Base-by-base conservation (phyloP, 305 asterid species). In the Fraxinus ornus region DNA sequence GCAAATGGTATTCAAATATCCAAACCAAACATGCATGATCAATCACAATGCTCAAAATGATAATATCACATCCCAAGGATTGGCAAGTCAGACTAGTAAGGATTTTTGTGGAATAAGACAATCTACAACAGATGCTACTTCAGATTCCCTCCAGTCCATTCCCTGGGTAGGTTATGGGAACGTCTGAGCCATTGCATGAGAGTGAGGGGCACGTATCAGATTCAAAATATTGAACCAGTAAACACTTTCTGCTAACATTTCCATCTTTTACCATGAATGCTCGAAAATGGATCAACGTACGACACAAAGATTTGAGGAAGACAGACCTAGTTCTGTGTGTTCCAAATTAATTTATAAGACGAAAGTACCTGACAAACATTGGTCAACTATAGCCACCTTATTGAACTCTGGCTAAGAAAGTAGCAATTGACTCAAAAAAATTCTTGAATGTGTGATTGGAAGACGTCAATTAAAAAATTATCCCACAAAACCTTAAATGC, bases 171-270 rank as follows among this genome's bases (percentile, higher is more conserved):
- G 74, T 26, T 26, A 66, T 32, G 35, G 75, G 75, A 68, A 68
- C 75, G 28, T 32, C 17, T 4, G 41, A 32, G 47, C 75, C 49
- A 17, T 72, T 72, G 76, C 47, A 9, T 68, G 39, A 35, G 75
- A 28, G 75, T 7, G 24, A 47, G 47, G 44, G 76, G 13, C n/a
- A 33, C 21, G 4, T 12, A 9, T 68, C 75, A 68, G 37, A 22
- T 36, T 77, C 64, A 70, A 77, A 33, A 32, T 15, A 62, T 3
- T 24, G 52, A 36, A 70, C 52, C 52, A 71, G 47, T 37, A 81
- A 79, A 44, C 79, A 75, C 62, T 71, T 28, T 52, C 71, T 77
- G 47, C 71, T 75, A 83, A 78, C 22, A 70, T 82, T 44, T 68
- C 60, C 75, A 60, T 52, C 72, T 72, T 52, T 70, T 15, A 30